A percentile compares a stretch with the other conserved stretches of the same genome.
phyloP scores from a whole-genome alignment of 768 basidiomycete genomes.

The Suillus variegatus region DNA sequence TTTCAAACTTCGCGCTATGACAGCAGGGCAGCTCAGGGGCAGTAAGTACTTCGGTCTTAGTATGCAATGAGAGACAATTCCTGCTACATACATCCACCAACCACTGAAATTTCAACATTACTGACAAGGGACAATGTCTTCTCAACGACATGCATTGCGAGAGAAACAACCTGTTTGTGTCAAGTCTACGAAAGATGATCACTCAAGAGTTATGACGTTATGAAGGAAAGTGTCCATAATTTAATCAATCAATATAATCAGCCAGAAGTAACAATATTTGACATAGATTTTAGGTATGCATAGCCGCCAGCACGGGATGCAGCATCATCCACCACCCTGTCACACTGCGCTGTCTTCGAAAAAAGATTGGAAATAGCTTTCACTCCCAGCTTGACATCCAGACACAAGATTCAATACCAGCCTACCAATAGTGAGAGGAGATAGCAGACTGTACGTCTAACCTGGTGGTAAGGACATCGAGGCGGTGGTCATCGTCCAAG shows the following conservation, averaged over 20 bases:
- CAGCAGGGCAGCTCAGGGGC: no score
- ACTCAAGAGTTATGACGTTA: not conserved
- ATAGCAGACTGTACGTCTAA: not conserved
- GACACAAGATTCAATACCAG: not conserved
- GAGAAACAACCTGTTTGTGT: not conserved
- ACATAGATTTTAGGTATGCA: not conserved
- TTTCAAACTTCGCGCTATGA: not conserved
- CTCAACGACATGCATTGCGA: not conserved
- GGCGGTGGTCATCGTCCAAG: not conserved
- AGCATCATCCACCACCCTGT: not conserved
- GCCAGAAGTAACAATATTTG: not conserved
- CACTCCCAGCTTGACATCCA: not conserved
- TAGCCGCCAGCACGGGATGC: not conserved
- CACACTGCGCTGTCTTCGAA: not conserved
- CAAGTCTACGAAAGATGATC: not conserved
- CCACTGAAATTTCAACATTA: not conserved
- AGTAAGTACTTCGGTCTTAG: not conserved
- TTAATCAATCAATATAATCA: not conserved
- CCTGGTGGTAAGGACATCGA: not conserved
- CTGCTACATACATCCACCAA: not conserved
- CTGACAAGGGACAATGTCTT: not conserved
- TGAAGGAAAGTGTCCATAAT: not conserved
- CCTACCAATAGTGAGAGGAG: not conserved
- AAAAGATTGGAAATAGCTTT: not conserved
- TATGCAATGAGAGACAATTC: not conserved